Evolutionary conservation across 2,329 filamentous ascomycete genomes (phyloP).

Genomic region (Fusarium pseudoanthophilum): DNA sequence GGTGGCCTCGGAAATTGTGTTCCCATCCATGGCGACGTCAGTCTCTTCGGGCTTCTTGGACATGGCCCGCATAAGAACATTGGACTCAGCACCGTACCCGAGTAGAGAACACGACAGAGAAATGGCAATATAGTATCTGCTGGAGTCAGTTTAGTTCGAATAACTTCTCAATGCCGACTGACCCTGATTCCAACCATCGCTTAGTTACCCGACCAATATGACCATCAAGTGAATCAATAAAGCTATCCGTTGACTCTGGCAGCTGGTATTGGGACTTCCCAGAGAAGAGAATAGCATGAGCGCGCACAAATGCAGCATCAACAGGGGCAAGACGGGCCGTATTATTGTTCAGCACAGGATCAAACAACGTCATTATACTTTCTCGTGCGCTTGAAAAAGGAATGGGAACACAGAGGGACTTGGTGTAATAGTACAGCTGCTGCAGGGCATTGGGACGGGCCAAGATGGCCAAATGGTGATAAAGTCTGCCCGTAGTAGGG

Average conservation of each 20-base stretch:
- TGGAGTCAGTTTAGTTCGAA: not conserved
- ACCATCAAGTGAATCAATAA: constrained; percentile 63
- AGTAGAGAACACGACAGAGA: constrained; percentile 48
- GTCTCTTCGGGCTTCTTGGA: constrained; percentile 45
- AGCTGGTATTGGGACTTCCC: constrained; percentile 60
- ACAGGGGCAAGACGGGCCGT: constrained; percentile 51
- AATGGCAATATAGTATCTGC: constrained; percentile 50
- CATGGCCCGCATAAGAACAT: constrained; percentile 57
- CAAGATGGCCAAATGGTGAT: constrained; percentile 88
- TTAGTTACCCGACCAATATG: constrained; percentile 64
- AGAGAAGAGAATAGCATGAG: constrained; percentile 73
- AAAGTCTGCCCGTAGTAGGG: constrained; percentile 80
- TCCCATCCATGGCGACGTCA: constrained; percentile 40
- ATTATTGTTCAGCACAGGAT: constrained; percentile 61
- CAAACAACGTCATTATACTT: constrained; percentile 76
- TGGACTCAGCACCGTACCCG: constrained; percentile 54
- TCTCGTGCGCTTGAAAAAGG: constrained; percentile 76
- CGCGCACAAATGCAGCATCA: constrained; percentile 71
- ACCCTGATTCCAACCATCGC: constrained; percentile 63
- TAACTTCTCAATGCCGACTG: not conserved
- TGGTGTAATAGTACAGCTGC: constrained; percentile 78
- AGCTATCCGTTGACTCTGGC: constrained; percentile 57
- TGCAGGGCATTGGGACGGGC: constrained; percentile 75
- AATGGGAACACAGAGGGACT: constrained; percentile 74
- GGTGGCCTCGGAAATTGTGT: constrained; percentile 37